Conservation (phyloP, 441 rosid genomes). For the Adansonia grandidieri region DNA sequence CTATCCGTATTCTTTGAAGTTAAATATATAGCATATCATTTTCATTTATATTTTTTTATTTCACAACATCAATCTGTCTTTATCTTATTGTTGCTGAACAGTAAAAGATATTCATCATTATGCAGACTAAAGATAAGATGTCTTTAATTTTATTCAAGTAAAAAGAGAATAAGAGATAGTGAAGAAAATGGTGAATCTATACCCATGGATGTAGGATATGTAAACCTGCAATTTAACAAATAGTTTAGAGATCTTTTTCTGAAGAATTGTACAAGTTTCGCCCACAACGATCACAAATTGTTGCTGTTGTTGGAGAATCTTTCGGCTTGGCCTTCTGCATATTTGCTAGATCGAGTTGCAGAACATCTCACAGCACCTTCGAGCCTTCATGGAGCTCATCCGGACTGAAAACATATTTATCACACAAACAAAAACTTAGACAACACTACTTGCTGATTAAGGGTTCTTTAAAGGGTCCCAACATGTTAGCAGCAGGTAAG, state of each 20-base stretch:
- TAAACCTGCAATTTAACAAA: neutral
- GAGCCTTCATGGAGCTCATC: slow-evolving; percentile 76
- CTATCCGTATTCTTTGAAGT: neutral
- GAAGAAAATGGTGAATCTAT: neutral
- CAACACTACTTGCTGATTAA: neutral
- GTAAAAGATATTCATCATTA: neutral
- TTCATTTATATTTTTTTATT: too few relatives aligned
- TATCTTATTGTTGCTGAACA: neutral
- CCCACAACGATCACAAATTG: slow-evolving; percentile 81
- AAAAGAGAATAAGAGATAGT: neutral
- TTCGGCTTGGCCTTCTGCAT: slow-evolving; percentile 52
- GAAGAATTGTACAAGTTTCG: slow-evolving; percentile 45
- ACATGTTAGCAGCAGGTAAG: neutral
- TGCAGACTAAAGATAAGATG: neutral
- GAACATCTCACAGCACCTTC: slow-evolving; percentile 70
- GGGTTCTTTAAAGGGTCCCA: neutral
- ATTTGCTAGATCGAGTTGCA: slow-evolving; percentile 69
- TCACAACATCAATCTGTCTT: too few relatives aligned
- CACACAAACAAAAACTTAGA: neutral
- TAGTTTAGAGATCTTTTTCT: slow-evolving; percentile 18
- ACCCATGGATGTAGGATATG: neutral
- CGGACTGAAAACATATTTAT: slow-evolving; percentile 46
- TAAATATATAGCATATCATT: too few relatives aligned
- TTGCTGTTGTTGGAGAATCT: slow-evolving; percentile 41
- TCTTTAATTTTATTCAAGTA: neutral